Evolutionary conservation across 768 basidiomycete species (phyloP), one percentile per base, ranked within the genome.

Genomic region (Butyriboletus loyo): DNA sequence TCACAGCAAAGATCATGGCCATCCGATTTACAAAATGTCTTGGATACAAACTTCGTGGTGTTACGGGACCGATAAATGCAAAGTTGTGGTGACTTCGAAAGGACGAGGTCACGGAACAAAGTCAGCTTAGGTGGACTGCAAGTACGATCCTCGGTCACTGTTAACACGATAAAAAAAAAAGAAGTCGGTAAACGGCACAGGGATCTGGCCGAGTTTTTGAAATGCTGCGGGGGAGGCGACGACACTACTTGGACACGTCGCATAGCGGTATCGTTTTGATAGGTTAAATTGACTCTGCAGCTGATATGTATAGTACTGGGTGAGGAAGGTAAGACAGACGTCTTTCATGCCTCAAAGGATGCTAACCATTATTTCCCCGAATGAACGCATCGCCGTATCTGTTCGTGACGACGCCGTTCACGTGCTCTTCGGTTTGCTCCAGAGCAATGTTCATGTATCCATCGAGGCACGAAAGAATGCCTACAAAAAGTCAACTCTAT

Each of bases 371-470:
- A 70, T 95, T 95, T 31, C 93, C 93, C 41, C 92, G 77, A 55
- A 99, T 90, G 72, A 98, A 99, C 24, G 94, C 88, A 70, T 99
- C 95, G 2, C 96, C 94, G 62, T 96, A 98, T 54, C 78, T 80
- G 66, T 95, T 96, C 31, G 90, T 95, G 43, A 89, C 79, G n/a
- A 72, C 62, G 4, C 94, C 94, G 56, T 89, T 86, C 10, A 95
- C 91, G 69, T 94, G 85, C 72, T 99, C 97, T 72, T 97, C 93
- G 4, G 95, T 97, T 69, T 97, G 91, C 72, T 99, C 97, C 32
- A 98, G 73, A 14, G 93, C 97, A 45, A 98, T 96, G 73, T 98
- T 98, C 97, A 99, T 98, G 71, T 97, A 98, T 0, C 95, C 95
- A 71, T 98, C 97, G 22, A 98, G 79, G 65, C 97, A 98, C 4